Percentiles rank a stretch among this genome's conserved stretches.
phyloP scores from a whole-genome alignment of 495 filamentous ascomycete species.

The Glarea lozoyensis region DNA sequence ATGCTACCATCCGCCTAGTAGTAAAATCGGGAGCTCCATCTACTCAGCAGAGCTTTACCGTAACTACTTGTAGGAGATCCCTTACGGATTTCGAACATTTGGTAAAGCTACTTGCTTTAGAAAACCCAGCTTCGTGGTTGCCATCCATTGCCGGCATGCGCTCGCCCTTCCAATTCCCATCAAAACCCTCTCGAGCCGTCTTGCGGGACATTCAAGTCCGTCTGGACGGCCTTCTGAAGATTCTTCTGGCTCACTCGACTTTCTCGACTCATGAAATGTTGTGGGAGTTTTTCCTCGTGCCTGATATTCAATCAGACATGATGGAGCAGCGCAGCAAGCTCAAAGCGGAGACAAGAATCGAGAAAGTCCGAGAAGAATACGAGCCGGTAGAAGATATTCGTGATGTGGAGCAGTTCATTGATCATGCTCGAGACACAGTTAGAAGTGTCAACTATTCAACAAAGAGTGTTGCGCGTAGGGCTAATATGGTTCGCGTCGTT shows the following conservation, averaged over 20 bases:
- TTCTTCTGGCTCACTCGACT: conserved; percentile 80
- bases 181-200: conserved; percentile 78
- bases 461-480: conserved; percentile 65
- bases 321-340: conserved; percentile 80
- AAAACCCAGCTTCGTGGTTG: conserved; percentile 93
- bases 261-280: conserved; percentile 96
- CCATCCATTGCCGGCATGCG: conserved; percentile 70
- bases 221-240: conserved; percentile 78
- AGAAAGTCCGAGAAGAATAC: conserved; percentile 82
- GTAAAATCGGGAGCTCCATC: conserved; percentile 83
- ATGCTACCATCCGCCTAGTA: conserved; percentile 86
- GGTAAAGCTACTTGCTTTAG: conserved; percentile 74
- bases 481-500: conserved; percentile 47
- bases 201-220: conserved; percentile 81
- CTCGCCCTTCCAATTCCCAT: conserved; percentile 87
- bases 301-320: conserved; percentile 81
- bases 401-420: conserved; percentile 91
- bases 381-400: conserved; percentile 74
- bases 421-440: conserved; percentile 80
- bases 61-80: conserved; percentile 90
- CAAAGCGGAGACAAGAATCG: conserved; percentile 73
- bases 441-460: conserved; percentile 74
- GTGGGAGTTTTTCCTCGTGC: conserved; percentile 98
- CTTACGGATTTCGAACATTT: conserved; percentile 88
- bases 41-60: conserved; percentile 61